These are phyloP conservation scores for Rhizopogon vinicolor DNA, from an alignment of 768 basidiomycete species.

Conservation along the genomic window DNA sequence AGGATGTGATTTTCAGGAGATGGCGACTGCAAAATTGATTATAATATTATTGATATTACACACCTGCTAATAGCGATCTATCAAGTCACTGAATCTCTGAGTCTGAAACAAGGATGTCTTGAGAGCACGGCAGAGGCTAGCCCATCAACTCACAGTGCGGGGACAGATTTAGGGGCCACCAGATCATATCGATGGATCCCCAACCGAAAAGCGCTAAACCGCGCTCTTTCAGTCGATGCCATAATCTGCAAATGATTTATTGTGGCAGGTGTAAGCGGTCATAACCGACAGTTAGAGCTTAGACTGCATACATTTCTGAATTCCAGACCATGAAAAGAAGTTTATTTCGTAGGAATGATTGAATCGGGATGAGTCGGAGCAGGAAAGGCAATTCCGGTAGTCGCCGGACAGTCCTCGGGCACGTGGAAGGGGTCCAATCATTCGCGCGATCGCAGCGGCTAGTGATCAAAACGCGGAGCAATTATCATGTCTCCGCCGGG, in stretches of 20 bases:
- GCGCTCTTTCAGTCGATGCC: not conserved
- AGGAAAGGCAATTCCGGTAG: constrained; percentile 3
- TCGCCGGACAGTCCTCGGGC: constrained; percentile 16
- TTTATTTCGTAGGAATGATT: not conserved
- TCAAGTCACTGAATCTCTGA: not conserved
- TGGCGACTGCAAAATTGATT: not conserved
- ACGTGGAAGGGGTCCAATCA: constrained; percentile 8
- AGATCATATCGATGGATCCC: not conserved
- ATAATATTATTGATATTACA: not conserved
- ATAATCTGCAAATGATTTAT: not conserved
- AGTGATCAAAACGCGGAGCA: constrained; percentile 22
- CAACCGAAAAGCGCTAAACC: not conserved
- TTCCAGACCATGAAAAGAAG: not conserved
- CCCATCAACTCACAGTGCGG: not conserved
- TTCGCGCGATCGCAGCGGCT: constrained; percentile 25
- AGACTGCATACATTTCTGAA: not conserved
- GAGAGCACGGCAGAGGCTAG: not conserved
- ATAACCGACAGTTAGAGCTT: not conserved
- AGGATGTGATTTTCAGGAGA: not conserved
- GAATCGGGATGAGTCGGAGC: not conserved
- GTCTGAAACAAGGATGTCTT: not conserved
- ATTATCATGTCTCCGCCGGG: constrained; percentile 28
- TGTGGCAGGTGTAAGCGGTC: not conserved
- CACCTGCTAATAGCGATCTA: not conserved
- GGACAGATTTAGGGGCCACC: not conserved